These are phyloP conservation scores for Hylodesmum podocarpum DNA, from an alignment of 306 rosid species.

Conservation along the genomic window DNA sequence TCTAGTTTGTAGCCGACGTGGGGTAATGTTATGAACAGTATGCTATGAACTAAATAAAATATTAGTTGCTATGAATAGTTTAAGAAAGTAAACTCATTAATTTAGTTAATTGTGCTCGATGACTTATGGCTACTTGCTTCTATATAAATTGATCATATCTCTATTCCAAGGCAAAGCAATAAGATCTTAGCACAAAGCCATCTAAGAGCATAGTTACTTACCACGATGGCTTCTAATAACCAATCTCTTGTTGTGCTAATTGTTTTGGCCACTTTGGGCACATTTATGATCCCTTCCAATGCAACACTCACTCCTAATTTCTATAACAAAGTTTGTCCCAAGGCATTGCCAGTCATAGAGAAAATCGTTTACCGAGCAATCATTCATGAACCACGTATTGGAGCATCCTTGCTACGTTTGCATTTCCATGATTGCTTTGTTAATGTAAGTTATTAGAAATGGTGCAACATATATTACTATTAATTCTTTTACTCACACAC, in stretches of 20 bases:
- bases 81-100: neutral
- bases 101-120: neutral
- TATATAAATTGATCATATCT: constrained; percentile 19
- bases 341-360: constrained; percentile 35
- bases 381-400: constrained; percentile 29
- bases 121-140: neutral
- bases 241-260: constrained; percentile 6
- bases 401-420: constrained; percentile 52
- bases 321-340: constrained; percentile 32
- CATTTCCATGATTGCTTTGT: constrained; percentile 60
- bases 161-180: neutral
- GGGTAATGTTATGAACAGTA: neutral
- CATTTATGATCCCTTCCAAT: constrained; percentile 7
- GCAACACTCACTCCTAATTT: constrained; percentile 20
- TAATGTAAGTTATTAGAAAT: constrained; percentile 37
- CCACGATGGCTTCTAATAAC: constrained; percentile 28
- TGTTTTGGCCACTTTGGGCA: neutral
- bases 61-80: neutral
- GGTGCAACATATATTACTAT: neutral
- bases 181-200: neutral
- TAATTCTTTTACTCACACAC: neutral
- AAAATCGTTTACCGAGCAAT: constrained; percentile 32
- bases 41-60: constrained; percentile 5
- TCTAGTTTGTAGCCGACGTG: neutral
- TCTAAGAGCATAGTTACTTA: neutral